Evolutionary conservation across 2,329 filamentous ascomycete genomes (phyloP).

Genomic region (Didymosphaeria variabile): DNA sequence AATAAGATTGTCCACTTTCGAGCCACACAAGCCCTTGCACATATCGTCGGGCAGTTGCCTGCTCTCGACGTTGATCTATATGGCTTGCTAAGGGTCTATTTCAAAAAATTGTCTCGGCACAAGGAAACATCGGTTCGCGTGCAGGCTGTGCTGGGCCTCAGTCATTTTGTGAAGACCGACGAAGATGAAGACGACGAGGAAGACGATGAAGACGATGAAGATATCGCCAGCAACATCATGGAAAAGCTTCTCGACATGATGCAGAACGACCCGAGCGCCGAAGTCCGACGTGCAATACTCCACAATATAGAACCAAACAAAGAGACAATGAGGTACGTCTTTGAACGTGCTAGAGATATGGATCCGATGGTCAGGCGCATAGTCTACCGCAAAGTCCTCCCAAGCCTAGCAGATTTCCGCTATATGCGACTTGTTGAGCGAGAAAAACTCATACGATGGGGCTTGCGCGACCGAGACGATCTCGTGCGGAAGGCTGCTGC

Average conservation of each 20-base stretch:
- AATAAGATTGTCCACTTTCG: conserved; percentile 93
- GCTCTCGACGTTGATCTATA: conserved; percentile 93
- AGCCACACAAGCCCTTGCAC: conserved; percentile 86
- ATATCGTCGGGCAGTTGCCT: conserved; percentile 91
- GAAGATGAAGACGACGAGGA: conserved; percentile 73
- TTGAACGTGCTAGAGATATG: conserved; percentile 89
- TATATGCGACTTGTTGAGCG: conserved; percentile 92
- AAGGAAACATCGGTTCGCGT: conserved; percentile 93
- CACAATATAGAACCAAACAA: conserved; percentile 89
- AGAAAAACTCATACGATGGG: conserved; percentile 95
- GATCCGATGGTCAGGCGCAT: conserved; percentile 85
- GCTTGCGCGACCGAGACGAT: conserved; percentile 90
- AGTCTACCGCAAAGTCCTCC: conserved; percentile 86
- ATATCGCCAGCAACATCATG: conserved; percentile 73
- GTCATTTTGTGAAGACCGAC: conserved; percentile 76
- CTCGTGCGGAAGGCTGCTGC: conserved; percentile 92
- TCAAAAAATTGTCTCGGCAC: conserved; percentile 87
- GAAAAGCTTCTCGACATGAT: conserved; percentile 87
- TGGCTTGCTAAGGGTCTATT: conserved; percentile 77
- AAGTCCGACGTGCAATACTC: conserved; percentile 87
- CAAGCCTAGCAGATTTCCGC: conserved; percentile 90
- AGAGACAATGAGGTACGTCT: conserved; percentile 81
- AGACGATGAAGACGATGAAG: conserved; percentile 75
- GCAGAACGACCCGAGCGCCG: conserved; percentile 92
- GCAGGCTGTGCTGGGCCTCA: conserved; percentile 91